Base-by-base conservation (phyloP, 2,329 filamentous ascomycete species). In the Pyricularia grisea region DNA sequence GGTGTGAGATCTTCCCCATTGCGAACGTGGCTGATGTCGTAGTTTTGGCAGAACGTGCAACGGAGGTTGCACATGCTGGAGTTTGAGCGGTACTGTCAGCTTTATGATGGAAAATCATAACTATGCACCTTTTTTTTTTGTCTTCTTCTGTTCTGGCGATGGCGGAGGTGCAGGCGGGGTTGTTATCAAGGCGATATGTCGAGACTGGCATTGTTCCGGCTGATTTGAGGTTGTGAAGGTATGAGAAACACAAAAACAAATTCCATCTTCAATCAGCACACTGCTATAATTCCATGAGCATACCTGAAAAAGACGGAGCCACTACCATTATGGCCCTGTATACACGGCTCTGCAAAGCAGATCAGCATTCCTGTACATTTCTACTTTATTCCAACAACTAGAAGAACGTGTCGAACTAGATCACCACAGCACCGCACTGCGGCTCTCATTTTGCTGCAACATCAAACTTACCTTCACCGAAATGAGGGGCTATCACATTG, bases 401-500 rank as follows among this genome's bases (percentile, higher is more conserved):
- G n/a, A 33, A n/a, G 5, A 55, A 30, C 31, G 4, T 50, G 70
- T 60, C 28, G 7, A 11, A 42, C n/a, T 67, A 66, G 71, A 70
- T 68, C 42, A 20, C 11, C 12, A 12, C 33, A 42, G 3, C 14
- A 14, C 33, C 33, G n/a, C n/a, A n/a, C n/a, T n/a, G n/a, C n/a
- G n/a, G 14, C 33, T 42, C 3, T 42, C 33, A 42, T 17, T 14
- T 27, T 17, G 2, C 12, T 42, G 33, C 12, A 42, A 42, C 33
- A 42, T 5, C 12, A 42, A 42, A 42, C 81, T 72, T 71, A 85
- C 84, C 87, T 82, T 94, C 92, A 63, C 92, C 92, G 76, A 94
- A 94, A 78, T 95, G 92, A 67, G 92, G 92, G 70, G 92, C 92
- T 72, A 96, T 92, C 9, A 92, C 91, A 76, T 92, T 93, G 73